These are phyloP conservation scores for Barnettozyma pratensis DNA, from an alignment of 805 yeast species.

Conservation along the genomic window DNA sequence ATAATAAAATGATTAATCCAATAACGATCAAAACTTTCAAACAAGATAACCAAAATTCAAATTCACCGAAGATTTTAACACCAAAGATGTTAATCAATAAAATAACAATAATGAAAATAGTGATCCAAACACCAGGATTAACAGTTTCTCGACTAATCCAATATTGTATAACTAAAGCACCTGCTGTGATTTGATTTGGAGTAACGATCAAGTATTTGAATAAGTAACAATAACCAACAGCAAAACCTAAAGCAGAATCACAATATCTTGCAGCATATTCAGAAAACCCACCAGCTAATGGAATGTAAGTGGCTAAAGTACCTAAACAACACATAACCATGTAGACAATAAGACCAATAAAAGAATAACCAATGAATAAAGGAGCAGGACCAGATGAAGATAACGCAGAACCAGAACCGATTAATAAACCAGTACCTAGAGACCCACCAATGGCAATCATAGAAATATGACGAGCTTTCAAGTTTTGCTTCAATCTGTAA, in stretches of 20 bases:
- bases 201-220: slow-evolving; percentile 17
- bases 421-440: slow-evolving; percentile 72
- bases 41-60: slow-evolving; percentile 43
- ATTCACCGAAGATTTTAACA: slow-evolving; percentile 49
- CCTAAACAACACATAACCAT: slow-evolving; percentile 63
- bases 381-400: slow-evolving; percentile 68
- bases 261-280: slow-evolving; percentile 46
- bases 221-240: slow-evolving; percentile 21
- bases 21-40: slow-evolving; percentile 46
- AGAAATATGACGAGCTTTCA: slow-evolving; percentile 50
- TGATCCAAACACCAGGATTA: slow-evolving; percentile 60
- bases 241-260: slow-evolving; percentile 18
- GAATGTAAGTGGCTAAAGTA: slow-evolving; percentile 61
- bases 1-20: slow-evolving; percentile 61
- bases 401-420: slow-evolving; percentile 71
- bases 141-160: slow-evolving; percentile 38
- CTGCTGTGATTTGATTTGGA: slow-evolving; percentile 44
- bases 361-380: slow-evolving; percentile 42
- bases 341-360: slow-evolving; percentile 64
- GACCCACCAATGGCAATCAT: slow-evolving; percentile 85
- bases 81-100: slow-evolving; percentile 43
- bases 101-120: slow-evolving; percentile 35
- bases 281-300: slow-evolving; percentile 58
- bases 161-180: slow-evolving; percentile 41
- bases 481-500: slow-evolving; percentile 2